Base-by-base conservation (phyloP, 495 filamentous ascomycete species). In the Lophium mytilinum region DNA sequence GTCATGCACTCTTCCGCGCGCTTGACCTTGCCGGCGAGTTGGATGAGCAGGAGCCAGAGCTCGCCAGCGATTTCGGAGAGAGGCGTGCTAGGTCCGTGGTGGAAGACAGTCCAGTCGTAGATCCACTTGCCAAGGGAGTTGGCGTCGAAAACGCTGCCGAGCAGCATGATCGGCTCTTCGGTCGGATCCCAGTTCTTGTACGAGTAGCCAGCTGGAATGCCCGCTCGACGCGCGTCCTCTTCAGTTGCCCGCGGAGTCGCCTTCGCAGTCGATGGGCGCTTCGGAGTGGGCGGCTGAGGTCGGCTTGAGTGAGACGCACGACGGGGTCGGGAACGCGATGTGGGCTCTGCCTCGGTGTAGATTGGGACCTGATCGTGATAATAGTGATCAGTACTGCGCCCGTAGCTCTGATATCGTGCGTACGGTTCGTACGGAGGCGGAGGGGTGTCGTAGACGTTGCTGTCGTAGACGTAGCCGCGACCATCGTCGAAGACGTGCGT, bases 91-190 rank as follows among this genome's bases (percentile, higher is more conserved):
- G 89, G 80, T 40, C 90, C 90, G 61, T 94, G 87, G 70, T 87
- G 84, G 75, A 89, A 96, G 57, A 96, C 89, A 34, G 93, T 96
- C 93, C 93, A 98, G 78, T 98, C 95, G 75, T 95, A 98, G 69
- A 98, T 92, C 93, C 93, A 98, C 73, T 96, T 95, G 66, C 93
- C 93, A 14, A 98, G 80, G 18, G 89, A 94, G 79, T 96, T 96
- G 71, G 93, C 88, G 67, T 97, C 94, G 68, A 97, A 98, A 45
- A 97, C 93, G 68, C 88, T 94, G 41, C 93, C 93, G 9, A 97
- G 80, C 6, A 98, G 80, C 69, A 95, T 83, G 70, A 98, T 95
- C 35, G 93, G 87, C 63, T 89, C 88, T 72, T 96, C 90, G 43
- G 83, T 84, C 1, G 91, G 92, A 68, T 97, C 94, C 93, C 93